Conservation (phyloP, 306 rosid species). For the Prinsepia uniflora region DNA sequence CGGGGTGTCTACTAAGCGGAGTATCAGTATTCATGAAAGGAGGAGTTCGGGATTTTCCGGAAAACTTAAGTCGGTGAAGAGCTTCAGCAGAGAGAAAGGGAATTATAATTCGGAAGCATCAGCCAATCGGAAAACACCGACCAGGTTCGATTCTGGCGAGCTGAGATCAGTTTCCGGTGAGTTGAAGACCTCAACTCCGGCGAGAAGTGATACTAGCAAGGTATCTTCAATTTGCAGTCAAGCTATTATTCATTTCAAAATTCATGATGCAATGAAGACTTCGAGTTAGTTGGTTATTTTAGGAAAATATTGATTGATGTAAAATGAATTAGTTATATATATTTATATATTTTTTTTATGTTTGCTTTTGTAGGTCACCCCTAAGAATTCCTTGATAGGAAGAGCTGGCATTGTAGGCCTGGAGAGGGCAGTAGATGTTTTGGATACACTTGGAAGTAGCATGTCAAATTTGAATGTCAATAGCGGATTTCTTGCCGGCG, state of each 20-base stretch:
- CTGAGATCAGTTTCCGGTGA: slow-evolving; percentile 36
- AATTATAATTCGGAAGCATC: slow-evolving; percentile 29
- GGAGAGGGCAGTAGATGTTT: slow-evolving; percentile 70
- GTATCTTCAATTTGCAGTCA: slow-evolving; percentile 22
- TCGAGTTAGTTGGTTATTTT: background rate
- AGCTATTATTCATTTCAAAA: background rate
- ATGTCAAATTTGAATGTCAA: slow-evolving; percentile 53
- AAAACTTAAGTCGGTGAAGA: slow-evolving; percentile 38
- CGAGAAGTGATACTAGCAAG: slow-evolving; percentile 34
- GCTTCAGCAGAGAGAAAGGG: slow-evolving; percentile 26
- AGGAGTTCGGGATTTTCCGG: slow-evolving; percentile 41
- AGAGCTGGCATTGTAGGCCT: slow-evolving; percentile 47
- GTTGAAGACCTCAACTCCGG: slow-evolving; percentile 33
- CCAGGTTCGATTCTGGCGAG: slow-evolving; percentile 29
- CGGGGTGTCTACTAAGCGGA: slow-evolving; percentile 36
- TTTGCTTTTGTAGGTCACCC: slow-evolving; percentile 39
- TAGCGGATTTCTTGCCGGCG: slow-evolving; percentile 48
- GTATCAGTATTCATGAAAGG: slow-evolving; percentile 30
- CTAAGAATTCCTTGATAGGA: slow-evolving; percentile 53
- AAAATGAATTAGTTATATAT: too few relatives aligned
- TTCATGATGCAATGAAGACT: background rate
- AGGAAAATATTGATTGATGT: background rate
- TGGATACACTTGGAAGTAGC: slow-evolving; percentile 75
- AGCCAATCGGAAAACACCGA: slow-evolving; percentile 29
- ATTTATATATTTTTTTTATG: background rate